These are phyloP conservation scores for Colletotrichum tropicale DNA, from an alignment of 2,329 filamentous ascomycete genomes.

Conservation along the genomic window DNA sequence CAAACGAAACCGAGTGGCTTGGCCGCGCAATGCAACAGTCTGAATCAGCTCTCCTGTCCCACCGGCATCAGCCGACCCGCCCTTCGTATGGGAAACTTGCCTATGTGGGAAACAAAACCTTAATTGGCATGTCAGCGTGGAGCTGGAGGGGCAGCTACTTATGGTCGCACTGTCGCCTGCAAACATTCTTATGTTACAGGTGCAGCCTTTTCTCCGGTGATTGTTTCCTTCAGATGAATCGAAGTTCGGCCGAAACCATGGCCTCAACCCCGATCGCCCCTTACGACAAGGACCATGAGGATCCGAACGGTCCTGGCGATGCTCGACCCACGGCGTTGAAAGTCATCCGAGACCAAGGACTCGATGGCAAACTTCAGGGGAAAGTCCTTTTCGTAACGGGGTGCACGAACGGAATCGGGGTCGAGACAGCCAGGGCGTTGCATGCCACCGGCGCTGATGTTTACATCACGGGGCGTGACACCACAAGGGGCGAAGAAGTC, in stretches of 20 bases:
- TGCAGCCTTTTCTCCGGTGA: not conserved
- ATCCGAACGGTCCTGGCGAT: constrained; percentile 9
- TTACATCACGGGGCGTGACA: constrained; percentile 46
- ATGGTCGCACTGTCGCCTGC: not conserved
- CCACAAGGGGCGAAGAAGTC: constrained; percentile 29
- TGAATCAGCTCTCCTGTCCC: not conserved
- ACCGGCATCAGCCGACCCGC: not conserved
- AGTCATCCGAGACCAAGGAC: constrained; percentile 5
- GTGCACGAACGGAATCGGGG: constrained; percentile 42
- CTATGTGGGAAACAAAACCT: not conserved
- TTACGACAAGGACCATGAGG: constrained; percentile 1
- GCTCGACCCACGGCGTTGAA: constrained; percentile 18
- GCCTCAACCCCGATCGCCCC: not conserved
- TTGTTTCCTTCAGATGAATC: not conserved
- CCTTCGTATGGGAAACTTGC: not conserved
- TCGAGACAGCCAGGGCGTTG: constrained; percentile 46
- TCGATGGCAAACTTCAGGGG: constrained; percentile 15
- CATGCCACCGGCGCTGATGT: constrained; percentile 45
- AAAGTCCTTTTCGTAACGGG: constrained; percentile 48
- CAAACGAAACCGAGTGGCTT: not conserved
- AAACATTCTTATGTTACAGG: not conserved
- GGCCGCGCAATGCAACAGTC: not conserved
- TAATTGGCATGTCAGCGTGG: not conserved
- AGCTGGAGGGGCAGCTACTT: not conserved
- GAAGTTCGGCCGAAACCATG: not conserved